These are phyloP conservation scores for Ceraceosorus bombacis DNA, from an alignment of 1,284 basidiomycete genomes.

Conservation along the genomic window DNA sequence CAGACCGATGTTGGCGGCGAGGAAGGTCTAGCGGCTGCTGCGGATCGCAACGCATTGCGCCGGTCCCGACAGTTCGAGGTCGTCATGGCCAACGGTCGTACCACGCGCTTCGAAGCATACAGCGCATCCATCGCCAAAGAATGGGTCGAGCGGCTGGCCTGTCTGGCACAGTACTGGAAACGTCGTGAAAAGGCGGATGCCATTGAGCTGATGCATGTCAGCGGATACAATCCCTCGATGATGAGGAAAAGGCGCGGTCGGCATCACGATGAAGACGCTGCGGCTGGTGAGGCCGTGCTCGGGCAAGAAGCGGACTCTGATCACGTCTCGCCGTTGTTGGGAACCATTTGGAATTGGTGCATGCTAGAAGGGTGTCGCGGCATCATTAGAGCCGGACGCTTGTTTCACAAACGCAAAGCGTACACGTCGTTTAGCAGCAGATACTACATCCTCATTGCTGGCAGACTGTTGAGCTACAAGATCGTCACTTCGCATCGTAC, in stretches of 20 bases:
- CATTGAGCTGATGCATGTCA: conserved; percentile 64
- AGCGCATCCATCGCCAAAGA: conserved; percentile 58
- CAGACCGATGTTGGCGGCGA: conserved; percentile 59
- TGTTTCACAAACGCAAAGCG: conserved; percentile 57
- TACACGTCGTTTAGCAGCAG: conserved; percentile 32
- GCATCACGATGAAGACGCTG: conserved; percentile 1
- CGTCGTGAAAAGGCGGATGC: conserved; percentile 64
- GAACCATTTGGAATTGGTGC: conserved; percentile 71
- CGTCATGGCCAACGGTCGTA: conserved; percentile 61
- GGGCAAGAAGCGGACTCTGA: conserved; percentile 13
- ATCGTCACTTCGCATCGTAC: conserved; percentile 34
- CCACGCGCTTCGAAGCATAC: conserved; percentile 62
- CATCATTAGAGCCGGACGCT: conserved; percentile 62
- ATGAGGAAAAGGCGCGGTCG: conserved; percentile 12
- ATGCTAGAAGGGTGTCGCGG: conserved; percentile 65
- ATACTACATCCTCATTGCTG: conserved; percentile 39
- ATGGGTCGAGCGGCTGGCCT: conserved; percentile 67
- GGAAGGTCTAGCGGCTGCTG: conserved; percentile 52
- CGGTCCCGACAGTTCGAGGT: conserved; percentile 70
- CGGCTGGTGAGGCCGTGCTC: not conserved
- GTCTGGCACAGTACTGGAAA: conserved; percentile 67
- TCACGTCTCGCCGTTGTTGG: conserved; percentile 56
- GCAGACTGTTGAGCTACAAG: conserved; percentile 40
- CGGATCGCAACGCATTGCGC: conserved; percentile 54
- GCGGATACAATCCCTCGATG: conserved; percentile 54